A percentile compares a stretch with the other conserved stretches of the same genome.
phyloP scores from a whole-genome alignment of 805 yeast genomes.

The Kazachstania bromeliacearum region DNA sequence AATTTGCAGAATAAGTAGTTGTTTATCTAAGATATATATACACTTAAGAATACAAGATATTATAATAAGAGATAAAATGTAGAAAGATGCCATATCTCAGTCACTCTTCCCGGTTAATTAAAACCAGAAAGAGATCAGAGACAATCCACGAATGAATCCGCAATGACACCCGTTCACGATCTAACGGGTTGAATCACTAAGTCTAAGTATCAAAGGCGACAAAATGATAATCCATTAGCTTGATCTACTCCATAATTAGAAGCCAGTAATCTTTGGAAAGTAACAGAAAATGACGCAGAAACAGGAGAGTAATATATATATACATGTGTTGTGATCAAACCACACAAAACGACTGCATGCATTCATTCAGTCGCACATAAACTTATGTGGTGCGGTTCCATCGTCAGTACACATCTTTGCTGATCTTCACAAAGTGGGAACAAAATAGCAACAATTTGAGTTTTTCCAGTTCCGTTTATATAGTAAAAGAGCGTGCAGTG shows the following conservation, averaged over 20 bases:
- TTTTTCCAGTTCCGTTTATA: too few relatives aligned
- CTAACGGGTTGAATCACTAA: constrained; percentile 8
- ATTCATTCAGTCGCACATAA: neutral
- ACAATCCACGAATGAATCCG: too few relatives aligned
- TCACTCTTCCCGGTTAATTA: constrained; percentile 10
- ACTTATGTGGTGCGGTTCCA: constrained; percentile 1
- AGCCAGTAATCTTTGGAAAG: constrained; percentile 45
- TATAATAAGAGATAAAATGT: neutral
- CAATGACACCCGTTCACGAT: too few relatives aligned
- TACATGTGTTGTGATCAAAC: neutral
- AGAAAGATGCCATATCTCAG: constrained; percentile 1
- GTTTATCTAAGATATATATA: too few relatives aligned
- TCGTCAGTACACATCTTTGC: too few relatives aligned
- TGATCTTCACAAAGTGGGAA: too few relatives aligned
- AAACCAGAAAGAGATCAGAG: too few relatives aligned
- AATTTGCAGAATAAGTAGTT: constrained; percentile 32
- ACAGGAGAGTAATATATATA: constrained; percentile 36
- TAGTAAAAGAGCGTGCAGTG: too few relatives aligned
- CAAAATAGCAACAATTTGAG: too few relatives aligned
- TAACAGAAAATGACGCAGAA: constrained; percentile 50
- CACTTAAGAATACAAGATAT: neutral
- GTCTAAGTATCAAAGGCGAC: constrained; percentile 42
- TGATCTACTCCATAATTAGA: constrained; percentile 53
- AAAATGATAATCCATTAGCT: constrained; percentile 34
- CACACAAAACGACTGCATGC: too few relatives aligned